A percentile compares a stretch with the other conserved stretches of the same genome.
These are phyloP conservation scores for Elaeagnus macrophylla DNA, from an alignment of 306 rosid genomes.

Conservation along the genomic window DNA sequence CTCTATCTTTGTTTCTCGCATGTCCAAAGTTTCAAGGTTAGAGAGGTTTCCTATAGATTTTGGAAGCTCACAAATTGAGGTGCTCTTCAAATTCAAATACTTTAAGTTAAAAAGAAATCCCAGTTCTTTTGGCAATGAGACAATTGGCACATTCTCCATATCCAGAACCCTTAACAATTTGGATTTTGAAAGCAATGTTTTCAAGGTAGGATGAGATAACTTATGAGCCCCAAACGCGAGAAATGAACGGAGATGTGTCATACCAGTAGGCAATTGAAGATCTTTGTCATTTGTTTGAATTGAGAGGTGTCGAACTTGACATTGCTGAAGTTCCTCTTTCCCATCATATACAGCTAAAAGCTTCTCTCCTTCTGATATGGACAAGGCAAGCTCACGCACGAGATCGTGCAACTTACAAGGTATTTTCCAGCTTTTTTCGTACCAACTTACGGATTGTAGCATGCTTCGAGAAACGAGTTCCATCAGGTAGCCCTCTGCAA, in stretches of 20 bases:
- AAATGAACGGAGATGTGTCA: slow-evolving; percentile 8
- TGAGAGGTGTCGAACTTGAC: slow-evolving; percentile 1
- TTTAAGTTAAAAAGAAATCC: slow-evolving; percentile 13
- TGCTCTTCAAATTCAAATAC: slow-evolving; percentile 8
- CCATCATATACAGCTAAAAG: background rate
- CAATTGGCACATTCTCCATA: slow-evolving; percentile 6
- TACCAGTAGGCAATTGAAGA: no score
- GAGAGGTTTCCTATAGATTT: slow-evolving; percentile 18
- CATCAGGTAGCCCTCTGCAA: slow-evolving; percentile 3
- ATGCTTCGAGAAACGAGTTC: slow-evolving; percentile 7
- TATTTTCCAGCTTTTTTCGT: no score
- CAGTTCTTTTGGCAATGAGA: background rate
- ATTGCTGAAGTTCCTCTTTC: background rate
- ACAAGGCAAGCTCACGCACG: no score
- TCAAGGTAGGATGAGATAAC: background rate
- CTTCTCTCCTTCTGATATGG: no score
- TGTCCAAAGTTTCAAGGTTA: slow-evolving; percentile 14
- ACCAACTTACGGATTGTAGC: slow-evolving; percentile 6
- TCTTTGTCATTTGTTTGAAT: no score
- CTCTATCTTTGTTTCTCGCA: background rate
- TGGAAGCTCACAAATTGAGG: slow-evolving; percentile 13
- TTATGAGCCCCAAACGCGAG: background rate
- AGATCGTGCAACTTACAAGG: no score
- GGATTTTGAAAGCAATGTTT: no score
- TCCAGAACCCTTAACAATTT: slow-evolving; percentile 14